Evolutionary conservation across 768 basidiomycete genomes (phyloP).

Genomic region (Piloderma croceum): DNA sequence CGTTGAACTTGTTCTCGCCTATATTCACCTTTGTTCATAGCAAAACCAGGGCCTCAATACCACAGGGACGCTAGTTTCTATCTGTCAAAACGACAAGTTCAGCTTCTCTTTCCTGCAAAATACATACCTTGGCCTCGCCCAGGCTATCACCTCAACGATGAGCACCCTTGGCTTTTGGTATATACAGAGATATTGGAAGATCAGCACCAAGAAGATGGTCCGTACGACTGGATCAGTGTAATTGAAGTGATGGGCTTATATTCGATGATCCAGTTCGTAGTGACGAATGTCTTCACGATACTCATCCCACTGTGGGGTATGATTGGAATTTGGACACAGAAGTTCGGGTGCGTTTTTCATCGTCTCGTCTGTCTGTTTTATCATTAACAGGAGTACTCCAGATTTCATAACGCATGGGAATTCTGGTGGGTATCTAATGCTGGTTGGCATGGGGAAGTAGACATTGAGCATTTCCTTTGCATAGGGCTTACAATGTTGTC

Average conservation of each 20-base stretch:
- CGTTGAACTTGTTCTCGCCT: too few species aligned
- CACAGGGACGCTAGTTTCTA: constrained; percentile 65
- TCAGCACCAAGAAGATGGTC: constrained; percentile 79
- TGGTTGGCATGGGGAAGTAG: constrained; percentile 15
- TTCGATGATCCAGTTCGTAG: constrained; percentile 47
- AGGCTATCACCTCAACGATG: constrained; percentile 68
- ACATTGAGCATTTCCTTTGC: constrained; percentile 1
- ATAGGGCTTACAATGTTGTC: constrained; percentile 72
- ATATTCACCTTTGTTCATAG: constrained; percentile 1
- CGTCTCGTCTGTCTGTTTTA: neutral
- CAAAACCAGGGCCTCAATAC: constrained; percentile 74
- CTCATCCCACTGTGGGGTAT: constrained; percentile 82
- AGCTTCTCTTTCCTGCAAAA: constrained; percentile 75
- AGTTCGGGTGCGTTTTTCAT: constrained; percentile 68
- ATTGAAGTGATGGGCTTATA: neutral
- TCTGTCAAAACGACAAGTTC: constrained; percentile 80
- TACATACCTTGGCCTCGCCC: constrained; percentile 71
- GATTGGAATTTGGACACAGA: constrained; percentile 78
- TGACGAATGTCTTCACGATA: constrained; percentile 72
- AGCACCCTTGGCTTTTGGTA: constrained; percentile 81
- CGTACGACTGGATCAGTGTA: constrained; percentile 5
- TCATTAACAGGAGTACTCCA: constrained; percentile 14
- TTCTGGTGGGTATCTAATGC: constrained; percentile 58
- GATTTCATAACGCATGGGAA: constrained; percentile 80
- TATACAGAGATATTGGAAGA: constrained; percentile 73